phyloP scores from a whole-genome alignment of 2,329 filamentous ascomycete genomes.

The Fusarium sp. region DNA sequence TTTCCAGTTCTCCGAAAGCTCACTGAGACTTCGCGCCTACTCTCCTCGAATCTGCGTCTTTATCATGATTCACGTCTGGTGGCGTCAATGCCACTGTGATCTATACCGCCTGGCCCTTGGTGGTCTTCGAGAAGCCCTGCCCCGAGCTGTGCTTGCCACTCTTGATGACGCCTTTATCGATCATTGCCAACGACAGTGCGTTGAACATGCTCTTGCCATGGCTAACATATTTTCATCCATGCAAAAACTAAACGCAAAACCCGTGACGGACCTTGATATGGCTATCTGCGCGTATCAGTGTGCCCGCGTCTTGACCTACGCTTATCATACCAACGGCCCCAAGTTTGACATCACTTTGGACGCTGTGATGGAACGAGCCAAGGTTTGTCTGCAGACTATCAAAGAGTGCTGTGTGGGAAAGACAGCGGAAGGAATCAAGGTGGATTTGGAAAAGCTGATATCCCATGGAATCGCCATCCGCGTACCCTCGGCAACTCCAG shows the following conservation, averaged over 20 bases:
- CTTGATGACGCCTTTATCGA: conserved; percentile 62
- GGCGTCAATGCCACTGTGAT: conserved; percentile 69
- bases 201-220: conserved; percentile 67
- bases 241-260: conserved; percentile 63
- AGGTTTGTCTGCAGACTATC: conserved; percentile 63
- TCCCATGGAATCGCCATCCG: conserved; percentile 54
- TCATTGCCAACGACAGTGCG: conserved; percentile 63
- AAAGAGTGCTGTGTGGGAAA: conserved; percentile 63
- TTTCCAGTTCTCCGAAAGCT: conserved; percentile 69
- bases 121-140: conserved; percentile 64
- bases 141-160: conserved; percentile 56
- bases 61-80: conserved; percentile 71
- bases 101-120: conserved; percentile 65
- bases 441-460: conserved; percentile 65
- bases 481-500: conserved; percentile 35
- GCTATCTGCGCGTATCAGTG: conserved; percentile 68
- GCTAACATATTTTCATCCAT: conserved; percentile 66
- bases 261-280: conserved; percentile 66
- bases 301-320: conserved; percentile 64
- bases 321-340: conserved; percentile 57
- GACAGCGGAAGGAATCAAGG: conserved; percentile 59
- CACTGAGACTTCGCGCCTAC: conserved; percentile 66
- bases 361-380: conserved; percentile 61
- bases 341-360: conserved; percentile 60
- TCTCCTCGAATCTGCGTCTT: conserved; percentile 69